These are phyloP conservation scores for Hypericum perforatum DNA, from an alignment of 345 rosid genomes.

Conservation along the genomic window DNA sequence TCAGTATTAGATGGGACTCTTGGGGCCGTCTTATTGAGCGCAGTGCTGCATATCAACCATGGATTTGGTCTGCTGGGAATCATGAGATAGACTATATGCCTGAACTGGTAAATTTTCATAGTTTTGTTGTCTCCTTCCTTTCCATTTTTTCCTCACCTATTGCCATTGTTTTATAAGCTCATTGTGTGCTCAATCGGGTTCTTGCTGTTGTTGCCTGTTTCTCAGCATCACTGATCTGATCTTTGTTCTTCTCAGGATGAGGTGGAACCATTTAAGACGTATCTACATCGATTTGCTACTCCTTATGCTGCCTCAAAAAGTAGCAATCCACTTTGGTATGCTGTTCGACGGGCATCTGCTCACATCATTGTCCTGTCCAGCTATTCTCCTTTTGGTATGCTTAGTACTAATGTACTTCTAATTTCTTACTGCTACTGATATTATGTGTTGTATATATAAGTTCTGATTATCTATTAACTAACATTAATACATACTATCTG, in stretches of 20 bases:
- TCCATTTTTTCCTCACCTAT: not conserved
- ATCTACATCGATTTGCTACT: slow-evolving; percentile 72
- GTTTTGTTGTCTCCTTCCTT: not conserved
- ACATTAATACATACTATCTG: too few relatives aligned
- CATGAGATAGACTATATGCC: slow-evolving; percentile 92
- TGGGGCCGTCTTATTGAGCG: slow-evolving; percentile 89
- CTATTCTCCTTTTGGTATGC: slow-evolving; percentile 92
- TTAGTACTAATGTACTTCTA: slow-evolving; percentile 9
- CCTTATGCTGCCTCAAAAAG: slow-evolving; percentile 74
- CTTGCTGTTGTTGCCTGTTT: not conserved
- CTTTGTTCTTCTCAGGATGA: slow-evolving; percentile 45
- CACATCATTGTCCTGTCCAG: slow-evolving; percentile 89
- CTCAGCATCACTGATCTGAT: not conserved
- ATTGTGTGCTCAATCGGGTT: not conserved
- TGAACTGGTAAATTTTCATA: slow-evolving; percentile 51
- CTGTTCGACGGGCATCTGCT: slow-evolving; percentile 85
- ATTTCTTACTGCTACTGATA: not conserved
- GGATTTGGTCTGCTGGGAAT: slow-evolving; percentile 95
- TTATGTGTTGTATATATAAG: not conserved
- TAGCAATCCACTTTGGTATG: slow-evolving; percentile 80
- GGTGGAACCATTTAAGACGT: slow-evolving; percentile 69
- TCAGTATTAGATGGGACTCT: slow-evolving; percentile 79
- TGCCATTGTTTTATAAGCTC: not conserved
- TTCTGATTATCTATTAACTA: too few relatives aligned
- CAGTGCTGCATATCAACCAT: slow-evolving; percentile 88